Percentiles rank a stretch among this genome's conserved stretches.
These are phyloP conservation scores for Pseudonitzschia multiseries DNA, from an alignment of 108 stramenopile species.

Conservation along the genomic window DNA sequence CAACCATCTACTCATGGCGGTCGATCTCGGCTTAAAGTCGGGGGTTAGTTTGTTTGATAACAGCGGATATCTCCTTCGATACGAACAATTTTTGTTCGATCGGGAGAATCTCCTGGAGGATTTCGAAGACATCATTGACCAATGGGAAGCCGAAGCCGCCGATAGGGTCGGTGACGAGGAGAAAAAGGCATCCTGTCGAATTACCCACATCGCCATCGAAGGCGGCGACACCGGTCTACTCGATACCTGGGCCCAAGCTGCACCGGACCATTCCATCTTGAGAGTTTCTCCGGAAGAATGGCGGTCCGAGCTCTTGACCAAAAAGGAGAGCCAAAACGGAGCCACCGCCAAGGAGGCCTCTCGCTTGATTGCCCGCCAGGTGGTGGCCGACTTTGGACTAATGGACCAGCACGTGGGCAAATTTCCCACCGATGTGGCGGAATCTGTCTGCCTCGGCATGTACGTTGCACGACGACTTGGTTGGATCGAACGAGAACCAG, in stretches of 20 bases:
- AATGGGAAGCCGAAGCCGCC: constrained; percentile 31
- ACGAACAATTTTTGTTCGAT: constrained; percentile 39
- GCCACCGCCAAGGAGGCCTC: constrained; percentile 42
- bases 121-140: constrained; percentile 9
- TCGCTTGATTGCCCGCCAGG: constrained; percentile 49
- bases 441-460: constrained; percentile 42
- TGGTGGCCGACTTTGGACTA: constrained; percentile 28
- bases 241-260: constrained; percentile 31
- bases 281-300: constrained; percentile 50
- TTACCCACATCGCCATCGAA: constrained; percentile 55
- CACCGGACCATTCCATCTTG: constrained; percentile 17
- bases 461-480: constrained; percentile 39
- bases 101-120: constrained; percentile 12
- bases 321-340: constrained; percentile 32
- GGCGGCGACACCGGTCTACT: constrained; percentile 33
- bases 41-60: constrained; percentile 37
- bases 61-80: constrained; percentile 36
- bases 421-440: constrained; percentile 48
- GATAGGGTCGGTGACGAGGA: background rate
- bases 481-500: constrained; percentile 41
- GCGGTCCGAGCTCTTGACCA: constrained; percentile 34
- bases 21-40: constrained; percentile 49
- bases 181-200: background rate
- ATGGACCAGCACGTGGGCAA: constrained; percentile 31
- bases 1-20: constrained; percentile 34